Conservation (phyloP, 2,329 filamentous ascomycete species). For the Neofusicoccum cordaticola region DNA sequence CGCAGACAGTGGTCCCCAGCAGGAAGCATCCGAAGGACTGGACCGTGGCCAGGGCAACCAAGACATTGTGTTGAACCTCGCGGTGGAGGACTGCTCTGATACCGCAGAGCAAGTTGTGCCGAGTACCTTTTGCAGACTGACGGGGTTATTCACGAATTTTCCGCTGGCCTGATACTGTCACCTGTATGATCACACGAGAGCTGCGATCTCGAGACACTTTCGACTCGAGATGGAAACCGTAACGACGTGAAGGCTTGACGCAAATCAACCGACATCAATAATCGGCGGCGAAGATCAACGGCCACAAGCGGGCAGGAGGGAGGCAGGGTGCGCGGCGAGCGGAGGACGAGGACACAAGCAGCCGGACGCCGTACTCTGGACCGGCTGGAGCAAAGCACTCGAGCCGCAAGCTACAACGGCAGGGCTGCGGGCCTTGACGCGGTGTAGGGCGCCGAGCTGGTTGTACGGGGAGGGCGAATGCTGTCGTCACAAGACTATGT, state of each 20-base stretch:
- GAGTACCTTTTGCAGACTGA: slow-evolving; percentile 14
- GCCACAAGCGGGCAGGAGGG: slow-evolving; percentile 5
- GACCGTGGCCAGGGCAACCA: slow-evolving; percentile 12
- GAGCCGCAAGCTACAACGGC: background rate
- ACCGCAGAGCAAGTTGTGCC: slow-evolving; percentile 4
- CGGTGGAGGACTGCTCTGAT: slow-evolving; percentile 13
- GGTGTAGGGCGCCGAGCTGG: slow-evolving; percentile 3
- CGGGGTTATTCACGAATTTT: slow-evolving; percentile 30
- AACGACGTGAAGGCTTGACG: slow-evolving; percentile 53
- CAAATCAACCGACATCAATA: slow-evolving; percentile 60
- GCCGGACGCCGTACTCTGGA: background rate
- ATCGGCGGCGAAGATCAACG: background rate
- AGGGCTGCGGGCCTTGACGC: too few species aligned
- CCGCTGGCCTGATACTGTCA: slow-evolving; percentile 48
- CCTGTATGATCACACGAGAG: slow-evolving; percentile 56
- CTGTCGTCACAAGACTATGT: background rate
- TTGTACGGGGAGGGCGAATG: background rate
- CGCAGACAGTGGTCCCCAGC: slow-evolving; percentile 13
- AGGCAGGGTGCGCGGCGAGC: background rate
- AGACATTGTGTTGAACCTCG: slow-evolving; percentile 18
- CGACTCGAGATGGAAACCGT: slow-evolving; percentile 55
- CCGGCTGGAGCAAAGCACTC: background rate
- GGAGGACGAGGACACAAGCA: background rate
- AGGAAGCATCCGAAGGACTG: slow-evolving; percentile 9
- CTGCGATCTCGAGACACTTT: slow-evolving; percentile 56